These are phyloP conservation scores for Cryptosporidium sp. DNA, from an alignment of 169 alveolate genomes.

Conservation along the genomic window DNA sequence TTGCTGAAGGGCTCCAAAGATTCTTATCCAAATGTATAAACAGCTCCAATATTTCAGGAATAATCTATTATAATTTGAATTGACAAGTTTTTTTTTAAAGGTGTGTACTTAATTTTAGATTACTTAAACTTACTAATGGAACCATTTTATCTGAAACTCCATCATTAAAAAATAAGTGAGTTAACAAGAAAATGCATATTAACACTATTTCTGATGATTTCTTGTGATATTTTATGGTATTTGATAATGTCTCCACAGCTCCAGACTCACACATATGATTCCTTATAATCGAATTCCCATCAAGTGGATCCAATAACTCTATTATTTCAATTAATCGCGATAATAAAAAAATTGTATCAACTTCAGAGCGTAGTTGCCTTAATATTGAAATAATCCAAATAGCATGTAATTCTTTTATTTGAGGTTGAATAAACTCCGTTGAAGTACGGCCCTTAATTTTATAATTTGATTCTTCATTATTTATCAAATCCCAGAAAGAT, in stretches of 20 bases:
- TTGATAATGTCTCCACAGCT: conserved; percentile 41
- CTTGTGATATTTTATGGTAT: conserved; percentile 16
- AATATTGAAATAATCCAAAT: conserved; percentile 54
- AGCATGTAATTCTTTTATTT: conserved; percentile 55
- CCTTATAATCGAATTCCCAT: conserved; percentile 45
- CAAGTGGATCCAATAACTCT: conserved; percentile 54
- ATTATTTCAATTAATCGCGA: conserved; percentile 53
- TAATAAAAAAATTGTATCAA: conserved; percentile 53
- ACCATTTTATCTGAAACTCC: conserved; percentile 50
- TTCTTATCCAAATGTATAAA: neutral
- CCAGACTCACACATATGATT: conserved; percentile 62
- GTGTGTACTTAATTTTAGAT: too few relatives aligned
- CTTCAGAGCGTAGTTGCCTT: conserved; percentile 43
- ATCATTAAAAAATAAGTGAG: conserved; percentile 47
- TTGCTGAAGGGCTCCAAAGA: conserved; percentile 1
- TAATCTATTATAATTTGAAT: neutral
- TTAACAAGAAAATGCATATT: conserved; percentile 30
- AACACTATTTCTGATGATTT: conserved; percentile 37
- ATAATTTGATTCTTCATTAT: neutral
- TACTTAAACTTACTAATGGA: conserved; percentile 28
- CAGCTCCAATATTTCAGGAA: conserved; percentile 55
- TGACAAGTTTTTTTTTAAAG: neutral
- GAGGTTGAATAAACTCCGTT: conserved; percentile 21
- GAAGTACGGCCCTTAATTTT: neutral
- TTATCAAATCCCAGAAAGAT: neutral